Percentiles rank a stretch among this genome's conserved stretches.
These are phyloP conservation scores for Limnomonas spitsbergensis DNA, from an alignment of 139 green algal species.

Conservation along the genomic window DNA sequence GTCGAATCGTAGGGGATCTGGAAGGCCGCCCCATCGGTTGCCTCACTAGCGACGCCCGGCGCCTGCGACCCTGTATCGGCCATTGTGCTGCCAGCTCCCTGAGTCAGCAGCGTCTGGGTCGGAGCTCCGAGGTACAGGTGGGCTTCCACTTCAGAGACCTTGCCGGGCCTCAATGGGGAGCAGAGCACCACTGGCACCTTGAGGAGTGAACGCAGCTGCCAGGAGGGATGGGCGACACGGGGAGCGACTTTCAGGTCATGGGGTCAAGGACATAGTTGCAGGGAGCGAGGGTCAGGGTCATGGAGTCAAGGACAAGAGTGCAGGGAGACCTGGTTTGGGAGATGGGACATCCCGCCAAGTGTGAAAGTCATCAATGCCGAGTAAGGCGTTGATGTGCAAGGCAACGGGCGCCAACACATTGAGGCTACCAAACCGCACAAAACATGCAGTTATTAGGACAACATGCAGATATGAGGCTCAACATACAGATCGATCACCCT, in stretches of 20 bases:
- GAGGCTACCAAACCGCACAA: too few species aligned
- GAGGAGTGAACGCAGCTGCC: neutral
- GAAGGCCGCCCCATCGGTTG: neutral
- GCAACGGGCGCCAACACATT: too few species aligned
- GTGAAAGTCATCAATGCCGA: neutral
- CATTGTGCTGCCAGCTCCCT: neutral
- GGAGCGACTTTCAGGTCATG: neutral
- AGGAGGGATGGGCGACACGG: neutral
- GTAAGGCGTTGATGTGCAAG: neutral
- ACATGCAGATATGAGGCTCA: too few species aligned
- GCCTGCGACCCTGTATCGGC: neutral
- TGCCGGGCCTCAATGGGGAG: slow-evolving; percentile 5
- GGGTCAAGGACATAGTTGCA: neutral
- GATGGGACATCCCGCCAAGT: neutral
- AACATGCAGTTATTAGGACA: too few species aligned
- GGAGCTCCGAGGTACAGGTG: neutral
- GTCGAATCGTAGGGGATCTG: slow-evolving; percentile 1
- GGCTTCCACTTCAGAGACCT: slow-evolving; percentile 9
- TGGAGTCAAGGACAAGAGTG: neutral
- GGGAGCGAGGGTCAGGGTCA: neutral
- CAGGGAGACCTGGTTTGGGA: neutral
- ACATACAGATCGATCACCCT: neutral
- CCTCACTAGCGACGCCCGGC: neutral
- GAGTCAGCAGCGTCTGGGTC: neutral
- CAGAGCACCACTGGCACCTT: slow-evolving; percentile 14